These are phyloP conservation scores for Elsinoe batatas DNA, from an alignment of 2,329 filamentous ascomycete species.

Conservation along the genomic window DNA sequence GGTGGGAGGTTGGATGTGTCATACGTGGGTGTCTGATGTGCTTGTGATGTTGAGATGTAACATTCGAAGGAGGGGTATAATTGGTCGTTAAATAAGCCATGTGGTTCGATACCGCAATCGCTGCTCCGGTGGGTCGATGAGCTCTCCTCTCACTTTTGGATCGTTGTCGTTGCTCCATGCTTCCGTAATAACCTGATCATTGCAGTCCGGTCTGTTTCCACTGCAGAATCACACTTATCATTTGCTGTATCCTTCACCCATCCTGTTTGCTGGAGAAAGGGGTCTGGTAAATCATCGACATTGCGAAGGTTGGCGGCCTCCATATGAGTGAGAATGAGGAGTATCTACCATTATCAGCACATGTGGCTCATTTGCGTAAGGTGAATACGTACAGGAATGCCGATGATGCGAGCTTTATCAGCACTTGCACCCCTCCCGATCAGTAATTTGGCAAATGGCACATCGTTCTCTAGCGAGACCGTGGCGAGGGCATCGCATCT, in stretches of 20 bases:
- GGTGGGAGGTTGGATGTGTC: too few relatives aligned
- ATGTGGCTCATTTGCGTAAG: too few relatives aligned
- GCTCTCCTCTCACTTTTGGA: not conserved
- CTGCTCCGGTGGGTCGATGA: not conserved
- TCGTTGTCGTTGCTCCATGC: not conserved
- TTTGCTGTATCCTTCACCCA: not conserved
- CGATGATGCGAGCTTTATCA: not conserved
- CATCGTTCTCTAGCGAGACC: not conserved
- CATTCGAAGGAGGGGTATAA: too few relatives aligned
- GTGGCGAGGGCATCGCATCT: not conserved
- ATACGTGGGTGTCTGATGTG: too few relatives aligned
- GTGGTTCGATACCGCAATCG: too few relatives aligned
- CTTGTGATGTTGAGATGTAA: too few relatives aligned
- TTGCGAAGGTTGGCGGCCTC: not conserved
- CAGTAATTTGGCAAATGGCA: not conserved
- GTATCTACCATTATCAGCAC: not conserved
- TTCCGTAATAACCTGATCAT: not conserved
- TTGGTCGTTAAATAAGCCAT: too few relatives aligned
- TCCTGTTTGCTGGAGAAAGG: not conserved
- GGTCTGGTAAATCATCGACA: not conserved
- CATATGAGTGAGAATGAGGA: not conserved
- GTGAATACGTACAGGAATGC: not conserved
- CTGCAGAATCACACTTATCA: not conserved
- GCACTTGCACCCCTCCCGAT: not conserved
- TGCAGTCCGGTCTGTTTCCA: not conserved